Conservation (phyloP, 306 rosid genomes). For the Cucumis melo region DNA sequence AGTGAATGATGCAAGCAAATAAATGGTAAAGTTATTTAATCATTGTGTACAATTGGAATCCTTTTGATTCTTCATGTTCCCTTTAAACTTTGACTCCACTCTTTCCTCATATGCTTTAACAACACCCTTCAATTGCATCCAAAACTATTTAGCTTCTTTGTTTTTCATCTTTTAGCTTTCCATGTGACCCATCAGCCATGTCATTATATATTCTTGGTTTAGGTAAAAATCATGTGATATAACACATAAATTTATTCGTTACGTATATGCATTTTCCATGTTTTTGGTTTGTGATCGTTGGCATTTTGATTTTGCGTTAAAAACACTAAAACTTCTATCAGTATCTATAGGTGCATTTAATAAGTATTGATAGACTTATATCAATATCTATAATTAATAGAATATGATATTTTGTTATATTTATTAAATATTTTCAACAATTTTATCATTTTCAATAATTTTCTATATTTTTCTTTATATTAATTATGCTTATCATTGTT, state of each 20-base stretch:
- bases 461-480: no score
- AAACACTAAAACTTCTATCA: no score
- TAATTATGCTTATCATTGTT: no score
- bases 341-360: no score
- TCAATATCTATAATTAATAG: no score
- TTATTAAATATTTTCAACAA: no score
- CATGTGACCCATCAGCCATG: background rate
- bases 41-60: background rate
- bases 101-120: background rate
- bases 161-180: background rate
- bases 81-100: background rate
- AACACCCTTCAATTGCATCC: background rate
- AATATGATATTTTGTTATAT: no score
- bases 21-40: background rate
- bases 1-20: background rate
- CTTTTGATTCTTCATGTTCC: background rate
- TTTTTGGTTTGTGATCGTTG: background rate
- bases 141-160: background rate
- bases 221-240: background rate
- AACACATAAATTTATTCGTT: background rate
- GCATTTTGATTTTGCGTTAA: no score
- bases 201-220: background rate
- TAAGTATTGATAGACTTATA: no score
- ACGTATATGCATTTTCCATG: background rate
- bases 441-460: no score